Base-by-base conservation (phyloP, 2,329 filamentous ascomycete genomes). In the Hirsutella minnesotensis region DNA sequence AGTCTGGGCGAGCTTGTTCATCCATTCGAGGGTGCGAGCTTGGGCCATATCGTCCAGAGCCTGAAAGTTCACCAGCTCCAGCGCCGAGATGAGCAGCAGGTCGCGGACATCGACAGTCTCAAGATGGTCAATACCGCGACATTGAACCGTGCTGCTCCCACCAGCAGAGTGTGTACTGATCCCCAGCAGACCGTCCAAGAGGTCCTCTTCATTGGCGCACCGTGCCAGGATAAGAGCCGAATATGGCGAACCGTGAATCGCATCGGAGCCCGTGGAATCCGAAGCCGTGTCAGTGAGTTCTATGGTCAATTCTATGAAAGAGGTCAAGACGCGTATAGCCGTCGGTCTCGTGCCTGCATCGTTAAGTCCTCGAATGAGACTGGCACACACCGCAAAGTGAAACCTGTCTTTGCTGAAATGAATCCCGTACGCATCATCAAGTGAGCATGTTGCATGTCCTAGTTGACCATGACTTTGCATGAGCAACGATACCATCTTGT, bases 341-440 rank as follows among this genome's bases (percentile, higher is more conserved):
- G 72, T 73, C 10, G 68, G 56, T 50, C 74, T 75, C 9, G 79
- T 83, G 33, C 70, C 65, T 2, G 73, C 72, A 48, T 83, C 79
- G 0, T 77, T 78, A 13, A 83, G 65, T 1, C 79, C 80, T 35
- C 80, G 72, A 3, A 78, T 72, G 4, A 84, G 63, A 48, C 75
- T 79, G 15, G 78, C 78, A 50, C 75, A 80, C 1, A 81, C 71
- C 0, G 80, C 79, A 49, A 78, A 79, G 53, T 83, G 79, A 55
- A 84, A 84, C 46, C 72, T 79, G 15, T 83, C 76, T 5, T 63
- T 56, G 27, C 68, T 75, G 52, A 84, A 84, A 48, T 77, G 75
- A 33, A 84, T 72, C 5, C 78, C 79, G 48, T 81, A 83, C 5
- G 73, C 70, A 22, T 81, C 76, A 48, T 84, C 80, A 3, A 84